phyloP scores from a whole-genome alignment of 2,329 filamentous ascomycete species.

The Aspergillus aculeatinus region DNA sequence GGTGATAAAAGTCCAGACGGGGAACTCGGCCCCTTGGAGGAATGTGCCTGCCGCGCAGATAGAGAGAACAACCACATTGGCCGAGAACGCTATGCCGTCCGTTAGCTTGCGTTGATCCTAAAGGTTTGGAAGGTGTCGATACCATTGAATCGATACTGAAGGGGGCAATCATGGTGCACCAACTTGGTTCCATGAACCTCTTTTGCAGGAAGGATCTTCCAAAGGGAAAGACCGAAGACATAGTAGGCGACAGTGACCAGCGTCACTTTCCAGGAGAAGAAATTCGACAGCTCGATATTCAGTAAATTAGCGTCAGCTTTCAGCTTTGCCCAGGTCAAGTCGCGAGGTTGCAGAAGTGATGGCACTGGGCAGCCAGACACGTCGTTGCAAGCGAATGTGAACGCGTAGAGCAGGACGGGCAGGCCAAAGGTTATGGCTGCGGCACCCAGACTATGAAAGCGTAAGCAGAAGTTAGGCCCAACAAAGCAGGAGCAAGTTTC shows the following conservation, averaged over 20 bases:
- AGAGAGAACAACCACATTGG: conserved; percentile 66
- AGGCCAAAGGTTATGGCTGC: conserved; percentile 73
- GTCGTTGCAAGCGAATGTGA: conserved; percentile 85
- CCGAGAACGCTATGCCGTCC: conserved; percentile 61
- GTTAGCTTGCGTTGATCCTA: not conserved
- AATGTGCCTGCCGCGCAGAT: conserved; percentile 70
- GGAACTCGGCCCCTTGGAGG: conserved; percentile 72
- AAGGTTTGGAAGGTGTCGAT: conserved; percentile 6
- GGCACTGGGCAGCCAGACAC: conserved; percentile 83
- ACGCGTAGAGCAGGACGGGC: conserved; percentile 72
- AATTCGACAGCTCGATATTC: conserved; percentile 63
- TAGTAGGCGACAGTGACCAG: conserved; percentile 73
- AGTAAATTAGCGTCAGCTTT: conserved; percentile 79
- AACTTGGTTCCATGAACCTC: conserved; percentile 69
- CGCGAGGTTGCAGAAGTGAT: conserved; percentile 68
- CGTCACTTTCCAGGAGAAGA: conserved; percentile 52
- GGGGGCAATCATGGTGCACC: conserved; percentile 60
- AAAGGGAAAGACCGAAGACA: conserved; percentile 67
- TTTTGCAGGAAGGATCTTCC: conserved; percentile 70
- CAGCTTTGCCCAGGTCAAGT: conserved; percentile 65
- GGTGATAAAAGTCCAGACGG: conserved; percentile 84
- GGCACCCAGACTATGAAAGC: conserved; percentile 63
- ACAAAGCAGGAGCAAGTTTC: conserved; percentile 17
- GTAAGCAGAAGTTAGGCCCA: not conserved
- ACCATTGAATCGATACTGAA: conserved; percentile 79